Evolutionary conservation across 805 yeast species (phyloP), one percentile per base, ranked within the genome.

Genomic region (Ogataea populi-albae): DNA sequence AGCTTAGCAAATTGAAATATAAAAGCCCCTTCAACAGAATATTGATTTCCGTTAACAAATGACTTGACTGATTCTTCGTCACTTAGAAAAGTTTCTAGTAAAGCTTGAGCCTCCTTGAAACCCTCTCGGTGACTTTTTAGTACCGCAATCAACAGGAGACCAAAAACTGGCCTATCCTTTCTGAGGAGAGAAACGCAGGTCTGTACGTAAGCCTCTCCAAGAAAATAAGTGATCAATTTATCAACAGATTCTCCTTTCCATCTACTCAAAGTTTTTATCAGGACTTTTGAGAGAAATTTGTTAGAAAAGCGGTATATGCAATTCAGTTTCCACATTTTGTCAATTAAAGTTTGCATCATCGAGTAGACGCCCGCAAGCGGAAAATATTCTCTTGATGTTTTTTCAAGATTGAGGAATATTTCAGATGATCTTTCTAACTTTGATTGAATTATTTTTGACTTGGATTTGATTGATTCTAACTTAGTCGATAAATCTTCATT

Each of bases 391-490:
- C 57, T 57, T 37, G 78, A 59, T 2, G 73, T 65, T 2, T 52
- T 52, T 5, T 77, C 79, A 11, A 86, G 75, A 4, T 71, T 66
- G 1, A 46, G 56, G 67, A 86, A 73, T 3, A 86, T 74, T 5
- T 51, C 50, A 3, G 65, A 64, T 0, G 89, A 75, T 35, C 79
- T 80, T 2, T 43, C 47, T 39, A 84, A 67, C 51, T 81, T 79
- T 2, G 37, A 37, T 23, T 73, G 71, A 11, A 86, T 70, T 12
- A 69, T 68, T 0, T 43, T 46, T 0, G 94, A 66, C 46, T 88
- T 88, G 1, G 53, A 41, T 52, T 91, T 89, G 34, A 91, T 59
- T 1, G 50, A 55, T 47, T 84, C 93, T 32, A 89, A 63, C 2
- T 81, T 75, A 4, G 66, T 59, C 12, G 85, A 54, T 3, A 88